Percentiles rank a stretch among this genome's conserved stretches.
Conservation (phyloP, 306 rosid species). For the Casuarina equisetifolia region DNA sequence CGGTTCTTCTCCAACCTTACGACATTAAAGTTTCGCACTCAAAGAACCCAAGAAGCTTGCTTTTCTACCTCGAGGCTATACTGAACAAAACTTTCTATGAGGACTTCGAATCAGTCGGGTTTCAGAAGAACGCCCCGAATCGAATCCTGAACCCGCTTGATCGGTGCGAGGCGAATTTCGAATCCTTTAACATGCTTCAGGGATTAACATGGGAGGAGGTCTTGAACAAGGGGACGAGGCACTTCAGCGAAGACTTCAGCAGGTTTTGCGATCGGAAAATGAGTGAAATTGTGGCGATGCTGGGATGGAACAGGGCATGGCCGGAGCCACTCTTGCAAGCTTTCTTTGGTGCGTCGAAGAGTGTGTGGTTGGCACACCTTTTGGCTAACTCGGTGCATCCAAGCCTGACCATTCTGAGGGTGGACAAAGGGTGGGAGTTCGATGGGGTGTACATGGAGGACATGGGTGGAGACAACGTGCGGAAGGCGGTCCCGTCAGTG, state of each 20-base stretch:
- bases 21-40: slow-evolving; percentile 58
- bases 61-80: slow-evolving; percentile 69
- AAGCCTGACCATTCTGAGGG: slow-evolving; percentile 62
- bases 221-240: slow-evolving; percentile 79
- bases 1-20: slow-evolving; percentile 65
- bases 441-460: slow-evolving; percentile 93
- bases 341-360: slow-evolving; percentile 81
- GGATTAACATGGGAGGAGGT: slow-evolving; percentile 91
- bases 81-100: slow-evolving; percentile 71
- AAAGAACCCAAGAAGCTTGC: slow-evolving; percentile 60
- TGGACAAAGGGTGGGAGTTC: slow-evolving; percentile 53
- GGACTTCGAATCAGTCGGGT: slow-evolving; percentile 79
- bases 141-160: slow-evolving; percentile 63
- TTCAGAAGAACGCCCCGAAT: slow-evolving; percentile 51
- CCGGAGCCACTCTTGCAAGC: slow-evolving; percentile 88
- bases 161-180: slow-evolving; percentile 53
- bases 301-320: slow-evolving; percentile 98
- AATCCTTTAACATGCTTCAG: slow-evolving; percentile 49
- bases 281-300: slow-evolving; percentile 87
- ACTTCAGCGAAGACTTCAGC: slow-evolving; percentile 93
- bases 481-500: slow-evolving; percentile 51
- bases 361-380: slow-evolving; percentile 87
- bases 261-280: slow-evolving; percentile 88
- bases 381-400: slow-evolving; percentile 83
- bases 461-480: slow-evolving; percentile 64